Evolutionary conservation across 768 basidiomycete genomes (phyloP).

Genomic region (Psilocybe sp.): DNA sequence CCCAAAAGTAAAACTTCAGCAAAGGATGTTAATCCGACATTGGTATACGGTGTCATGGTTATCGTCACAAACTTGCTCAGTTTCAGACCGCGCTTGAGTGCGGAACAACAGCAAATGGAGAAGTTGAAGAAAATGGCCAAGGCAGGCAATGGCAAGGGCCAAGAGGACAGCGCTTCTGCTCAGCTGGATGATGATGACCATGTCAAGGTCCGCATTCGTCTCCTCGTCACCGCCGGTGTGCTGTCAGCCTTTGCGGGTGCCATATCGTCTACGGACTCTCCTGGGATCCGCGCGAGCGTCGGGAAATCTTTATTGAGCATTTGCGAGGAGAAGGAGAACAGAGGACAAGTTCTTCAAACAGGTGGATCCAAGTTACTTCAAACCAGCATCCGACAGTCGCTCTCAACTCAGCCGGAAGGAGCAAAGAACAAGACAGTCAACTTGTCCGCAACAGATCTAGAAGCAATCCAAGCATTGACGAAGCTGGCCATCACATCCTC

Average conservation of each 20-base stretch:
- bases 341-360: slow-evolving; percentile 72
- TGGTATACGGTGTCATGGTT: slow-evolving; percentile 75
- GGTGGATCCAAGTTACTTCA: slow-evolving; percentile 73
- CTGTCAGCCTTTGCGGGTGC: slow-evolving; percentile 60
- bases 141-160: slow-evolving; percentile 25
- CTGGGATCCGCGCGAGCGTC: slow-evolving; percentile 52
- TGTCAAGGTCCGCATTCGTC: slow-evolving; percentile 60
- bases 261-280: slow-evolving; percentile 58
- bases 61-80: slow-evolving; percentile 74
- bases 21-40: slow-evolving; percentile 40
- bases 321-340: slow-evolving; percentile 72
- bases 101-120: slow-evolving; percentile 81
- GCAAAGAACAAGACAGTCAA: slow-evolving; percentile 20
- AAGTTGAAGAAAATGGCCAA: slow-evolving; percentile 78
- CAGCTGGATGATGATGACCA: slow-evolving; percentile 61
- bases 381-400: slow-evolving; percentile 50
- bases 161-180: slow-evolving; percentile 27
- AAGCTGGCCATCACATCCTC: slow-evolving; percentile 92
- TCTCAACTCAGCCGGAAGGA: slow-evolving; percentile 30
- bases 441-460: slow-evolving; percentile 45
- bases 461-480: slow-evolving; percentile 83
- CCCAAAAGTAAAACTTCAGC: slow-evolving; percentile 41
- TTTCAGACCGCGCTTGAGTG: slow-evolving; percentile 67
- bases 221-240: slow-evolving; percentile 59
- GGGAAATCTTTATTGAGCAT: slow-evolving; percentile 68